Percentiles rank a stretch among this genome's conserved stretches.
Conservation (phyloP, 306 rosid genomes). For the Ceratonia siliqua region DNA sequence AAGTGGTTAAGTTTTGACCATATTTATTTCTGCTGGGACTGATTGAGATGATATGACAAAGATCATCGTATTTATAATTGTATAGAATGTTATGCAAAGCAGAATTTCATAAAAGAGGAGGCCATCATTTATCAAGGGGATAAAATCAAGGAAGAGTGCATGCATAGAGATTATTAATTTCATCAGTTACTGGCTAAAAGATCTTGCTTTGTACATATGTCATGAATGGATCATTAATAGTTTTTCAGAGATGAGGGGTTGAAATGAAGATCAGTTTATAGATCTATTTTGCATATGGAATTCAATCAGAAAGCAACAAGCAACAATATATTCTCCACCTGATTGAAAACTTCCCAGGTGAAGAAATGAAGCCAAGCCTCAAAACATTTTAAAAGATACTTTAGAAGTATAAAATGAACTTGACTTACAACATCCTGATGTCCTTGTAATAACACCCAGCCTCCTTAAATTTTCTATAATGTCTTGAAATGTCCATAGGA, state of each 20-base stretch:
- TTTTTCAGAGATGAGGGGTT: not conserved
- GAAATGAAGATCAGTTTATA: not conserved
- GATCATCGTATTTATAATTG: not conserved
- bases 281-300: not conserved
- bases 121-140: not conserved
- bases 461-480: conserved; percentile 10
- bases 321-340: not conserved
- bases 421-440: not conserved
- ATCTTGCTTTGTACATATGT: too few relatives aligned
- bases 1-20: conserved; percentile 15
- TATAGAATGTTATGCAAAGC: not conserved
- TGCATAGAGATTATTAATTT: not conserved
- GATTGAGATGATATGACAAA: not conserved
- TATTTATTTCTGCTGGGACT: too few relatives aligned
- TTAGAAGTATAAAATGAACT: not conserved
- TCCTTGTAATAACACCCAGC: too few relatives aligned
- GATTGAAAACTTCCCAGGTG: not conserved
- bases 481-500: conserved; percentile 18
- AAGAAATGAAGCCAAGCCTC: not conserved
- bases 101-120: not conserved
- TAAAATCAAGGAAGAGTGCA: not conserved
- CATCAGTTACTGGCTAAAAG: not conserved
- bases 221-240: not conserved
- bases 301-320: not conserved
- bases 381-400: not conserved